Evolutionary conservation across 2,329 filamentous ascomycete genomes (phyloP), one percentile per base, ranked within the genome.

Genomic region (Penicillium sp.): DNA sequence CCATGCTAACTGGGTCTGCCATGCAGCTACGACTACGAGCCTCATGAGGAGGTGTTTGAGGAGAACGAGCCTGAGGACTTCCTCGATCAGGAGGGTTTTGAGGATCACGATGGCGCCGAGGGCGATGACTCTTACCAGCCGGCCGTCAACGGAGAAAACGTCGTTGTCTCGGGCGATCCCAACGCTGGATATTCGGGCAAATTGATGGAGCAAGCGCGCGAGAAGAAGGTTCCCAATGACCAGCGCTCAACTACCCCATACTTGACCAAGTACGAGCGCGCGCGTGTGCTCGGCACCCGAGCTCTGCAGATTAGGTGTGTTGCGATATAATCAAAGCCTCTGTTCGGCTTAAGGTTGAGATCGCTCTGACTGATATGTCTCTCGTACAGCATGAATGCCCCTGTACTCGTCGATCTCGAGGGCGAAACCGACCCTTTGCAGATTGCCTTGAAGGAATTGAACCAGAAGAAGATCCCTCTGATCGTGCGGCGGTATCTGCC

Each of bases 231-330:
- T 43, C 81, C 90, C 49, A 88, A 89, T 60, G 88, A 91, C 59
- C 82, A 95, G 73, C 84, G 93, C 63, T 87, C 83, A 23, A 98
- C 93, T 7, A 98, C 93, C 25, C 93, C 92, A 2, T 98, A 96
- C 75, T 95, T 98, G 92, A 98, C 93, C 60, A 98, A 98, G 77
- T 98, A 98, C 74, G 93, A 98, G 79, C 83, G 86, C 62, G 93
- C 93, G 56, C 84, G 93, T 66, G 92, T 98, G 52, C 75, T 98
- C 57, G 93, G 93, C 42, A 97, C 93, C 35, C 81, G 93, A 59
- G 93, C 93, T 35, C 73, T 97, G 67, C 93, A 98, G 74, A 97
- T 98, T 67, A 96, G 89, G 89, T 95, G 72, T 47, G 82, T 64
- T 46, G 29, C 41, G 12, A 42, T 24, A 20, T 91, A 3, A 3